Evolutionary conservation across 495 filamentous ascomycete genomes (phyloP).

Genomic region (Beverwykella pulmonaria): DNA sequence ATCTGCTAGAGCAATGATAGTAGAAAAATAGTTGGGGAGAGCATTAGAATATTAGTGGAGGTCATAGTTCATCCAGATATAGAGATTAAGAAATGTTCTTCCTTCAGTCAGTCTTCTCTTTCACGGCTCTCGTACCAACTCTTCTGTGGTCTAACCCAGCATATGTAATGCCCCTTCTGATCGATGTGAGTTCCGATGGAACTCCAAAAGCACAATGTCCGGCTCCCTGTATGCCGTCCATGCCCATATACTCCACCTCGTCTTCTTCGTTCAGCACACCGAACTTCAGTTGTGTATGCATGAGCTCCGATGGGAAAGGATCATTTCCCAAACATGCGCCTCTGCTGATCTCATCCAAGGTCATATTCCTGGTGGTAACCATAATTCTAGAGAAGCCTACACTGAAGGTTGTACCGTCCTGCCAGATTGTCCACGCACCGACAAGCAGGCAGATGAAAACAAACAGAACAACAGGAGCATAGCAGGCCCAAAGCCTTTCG

Average conservation of each 20-base stretch:
- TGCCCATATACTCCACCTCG: constrained; percentile 25
- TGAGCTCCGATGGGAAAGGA: constrained; percentile 29
- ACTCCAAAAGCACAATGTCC: constrained; percentile 30
- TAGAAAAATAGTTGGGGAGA: not conserved
- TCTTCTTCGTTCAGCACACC: constrained; percentile 19
- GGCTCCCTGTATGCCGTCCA: constrained; percentile 1
- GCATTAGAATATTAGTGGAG: not conserved
- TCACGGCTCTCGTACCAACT: constrained; percentile 1
- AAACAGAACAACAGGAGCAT: constrained; percentile 41
- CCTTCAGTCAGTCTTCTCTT: constrained; percentile 6
- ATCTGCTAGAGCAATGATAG: not conserved
- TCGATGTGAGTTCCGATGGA: constrained; percentile 12
- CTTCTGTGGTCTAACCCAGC: constrained; percentile 13
- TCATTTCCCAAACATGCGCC: constrained; percentile 34
- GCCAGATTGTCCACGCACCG: constrained; percentile 19
- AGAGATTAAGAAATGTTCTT: not conserved
- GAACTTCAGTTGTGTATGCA: constrained; percentile 25
- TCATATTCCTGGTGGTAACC: constrained; percentile 29
- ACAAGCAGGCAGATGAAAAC: constrained; percentile 29
- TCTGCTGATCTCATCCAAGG: constrained; percentile 27
- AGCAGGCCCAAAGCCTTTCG: constrained; percentile 44
- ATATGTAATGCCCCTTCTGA: constrained; percentile 12
- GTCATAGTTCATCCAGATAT: not conserved
- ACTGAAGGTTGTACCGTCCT: constrained; percentile 28
- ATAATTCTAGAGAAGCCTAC: constrained; percentile 30